Evolutionary conservation across 1,139 yeast species (phyloP).

Genomic region (Protomyces lactucae-debilis): DNA sequence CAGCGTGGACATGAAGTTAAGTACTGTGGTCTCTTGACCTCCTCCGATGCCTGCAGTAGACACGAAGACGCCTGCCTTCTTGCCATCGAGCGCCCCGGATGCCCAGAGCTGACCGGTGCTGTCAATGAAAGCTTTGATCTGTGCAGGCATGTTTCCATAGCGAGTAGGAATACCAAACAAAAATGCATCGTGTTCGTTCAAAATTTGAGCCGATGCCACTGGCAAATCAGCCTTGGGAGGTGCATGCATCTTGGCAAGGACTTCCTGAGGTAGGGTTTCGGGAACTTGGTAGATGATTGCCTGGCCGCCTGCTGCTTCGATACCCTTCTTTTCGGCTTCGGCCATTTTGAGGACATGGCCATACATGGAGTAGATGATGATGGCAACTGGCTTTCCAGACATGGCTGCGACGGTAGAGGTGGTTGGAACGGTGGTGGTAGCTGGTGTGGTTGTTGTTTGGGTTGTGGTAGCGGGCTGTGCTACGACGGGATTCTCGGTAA

Average conservation of each 20-base stretch:
- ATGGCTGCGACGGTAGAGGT: background rate
- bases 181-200: constrained; percentile 54
- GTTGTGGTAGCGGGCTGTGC: background rate
- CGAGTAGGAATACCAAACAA: constrained; percentile 63
- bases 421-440: constrained; percentile 1
- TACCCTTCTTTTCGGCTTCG: constrained; percentile 52
- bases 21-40: constrained; percentile 57
- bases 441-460: background rate
- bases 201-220: constrained; percentile 48
- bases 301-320: constrained; percentile 56
- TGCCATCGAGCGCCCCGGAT: constrained; percentile 52
- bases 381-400: constrained; percentile 49
- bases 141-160: constrained; percentile 59
- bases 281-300: constrained; percentile 59
- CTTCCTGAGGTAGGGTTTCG: constrained; percentile 52
- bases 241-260: constrained; percentile 49
- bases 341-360: constrained; percentile 58
- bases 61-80: constrained; percentile 55
- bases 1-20: constrained; percentile 50
- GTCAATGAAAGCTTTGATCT: constrained; percentile 66
- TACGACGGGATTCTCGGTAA: background rate
- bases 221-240: constrained; percentile 52
- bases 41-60: constrained; percentile 60
- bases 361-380: constrained; percentile 71
- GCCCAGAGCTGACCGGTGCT: constrained; percentile 66